Base-by-base conservation (phyloP, 2,329 filamentous ascomycete genomes). In the Pyrenophora graminea region DNA sequence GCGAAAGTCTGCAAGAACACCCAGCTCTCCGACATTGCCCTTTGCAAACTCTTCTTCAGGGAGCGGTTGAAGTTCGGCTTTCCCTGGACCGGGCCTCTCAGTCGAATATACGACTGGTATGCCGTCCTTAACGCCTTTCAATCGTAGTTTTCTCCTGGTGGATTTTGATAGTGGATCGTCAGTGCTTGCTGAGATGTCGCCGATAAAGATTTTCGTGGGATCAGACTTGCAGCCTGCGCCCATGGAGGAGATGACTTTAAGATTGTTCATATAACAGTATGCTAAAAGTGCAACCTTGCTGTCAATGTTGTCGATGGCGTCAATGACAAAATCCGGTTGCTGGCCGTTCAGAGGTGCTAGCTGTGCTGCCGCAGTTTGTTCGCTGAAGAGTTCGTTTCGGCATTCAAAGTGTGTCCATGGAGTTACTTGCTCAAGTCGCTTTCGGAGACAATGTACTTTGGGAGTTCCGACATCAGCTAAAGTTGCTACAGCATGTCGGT, bases 301-400 rank as follows among this genome's bases (percentile, higher is more conserved):
- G 44, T 96, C 90, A 56, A 99, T 97, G 69, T 99, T 97, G 74
- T 99, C 94, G 61, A 99, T 99, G 18, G 93, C 95, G 74, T 99
- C 94, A 31, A 99, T 85, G n/a, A 99, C 85, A 67, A 87, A 99
- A 64, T 93, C 88, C 1, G 92, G 91, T 63, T 81, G 81, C 68
- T 82, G 83, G 13, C 79, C 85, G 59, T 78, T 74, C 86, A 90
- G 91, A 0, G 84, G 79, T 0, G 77, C 84, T 36, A 99, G 77
- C 56, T 97, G 77, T 9, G 76, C 70, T 6, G 82, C 81, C 0
- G 91, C 91, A 8, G 80, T 85, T 13, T 78, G 72, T 39, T 82
- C 85, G 55, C 85, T 85, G 72, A 95, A 97, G 42, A 97, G 86
- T 69, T 96, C 88, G 64, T 91, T 90, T 10, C 85, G 81, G 67